Evolutionary conservation across 2,329 filamentous ascomycete genomes (phyloP).

Genomic region (Neoarthrinium moseri): DNA sequence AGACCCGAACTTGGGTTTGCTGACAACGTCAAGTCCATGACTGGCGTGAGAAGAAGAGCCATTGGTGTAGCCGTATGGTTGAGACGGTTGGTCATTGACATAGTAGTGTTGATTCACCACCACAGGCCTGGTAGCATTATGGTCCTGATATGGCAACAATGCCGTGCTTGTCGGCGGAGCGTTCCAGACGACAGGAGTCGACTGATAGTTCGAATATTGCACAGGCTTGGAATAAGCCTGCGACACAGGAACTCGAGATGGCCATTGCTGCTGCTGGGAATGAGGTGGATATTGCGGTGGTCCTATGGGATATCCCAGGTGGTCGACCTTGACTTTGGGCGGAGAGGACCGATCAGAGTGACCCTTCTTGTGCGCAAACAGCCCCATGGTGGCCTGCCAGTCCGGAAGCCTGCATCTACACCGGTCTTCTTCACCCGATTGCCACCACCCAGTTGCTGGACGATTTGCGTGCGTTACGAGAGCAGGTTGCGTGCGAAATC

Average conservation of each 20-base stretch:
- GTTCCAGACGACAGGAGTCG: slow-evolving; percentile 21
- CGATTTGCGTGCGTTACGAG: too few species aligned
- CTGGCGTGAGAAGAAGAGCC: slow-evolving; percentile 15
- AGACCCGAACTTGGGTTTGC: slow-evolving; percentile 37
- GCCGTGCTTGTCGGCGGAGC: too few species aligned
- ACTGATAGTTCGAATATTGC: slow-evolving; percentile 20
- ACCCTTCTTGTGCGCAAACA: slow-evolving; percentile 4
- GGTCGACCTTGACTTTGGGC: slow-evolving; percentile 2
- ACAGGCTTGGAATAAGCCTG: neutral
- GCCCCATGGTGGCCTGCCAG: slow-evolving; percentile 5
- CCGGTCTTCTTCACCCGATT: too few species aligned
- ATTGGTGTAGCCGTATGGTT: slow-evolving; percentile 14
- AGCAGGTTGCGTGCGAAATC: too few species aligned
- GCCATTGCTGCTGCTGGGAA: neutral
- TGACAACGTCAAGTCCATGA: slow-evolving; percentile 21
- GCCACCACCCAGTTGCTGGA: too few species aligned
- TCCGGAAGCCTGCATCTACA: slow-evolving; percentile 4
- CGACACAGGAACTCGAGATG: neutral
- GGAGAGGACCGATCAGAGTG: slow-evolving; percentile 1
- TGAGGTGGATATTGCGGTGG: neutral
- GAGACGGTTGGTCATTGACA: slow-evolving; percentile 25
- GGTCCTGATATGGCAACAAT: slow-evolving; percentile 25
- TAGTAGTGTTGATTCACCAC: slow-evolving; percentile 55
- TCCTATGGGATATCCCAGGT: slow-evolving; percentile 8
- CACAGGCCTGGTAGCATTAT: slow-evolving; percentile 35